These are phyloP conservation scores for Aureobasidium sp. DNA, from an alignment of 2,329 filamentous ascomycete species.

Conservation along the genomic window DNA sequence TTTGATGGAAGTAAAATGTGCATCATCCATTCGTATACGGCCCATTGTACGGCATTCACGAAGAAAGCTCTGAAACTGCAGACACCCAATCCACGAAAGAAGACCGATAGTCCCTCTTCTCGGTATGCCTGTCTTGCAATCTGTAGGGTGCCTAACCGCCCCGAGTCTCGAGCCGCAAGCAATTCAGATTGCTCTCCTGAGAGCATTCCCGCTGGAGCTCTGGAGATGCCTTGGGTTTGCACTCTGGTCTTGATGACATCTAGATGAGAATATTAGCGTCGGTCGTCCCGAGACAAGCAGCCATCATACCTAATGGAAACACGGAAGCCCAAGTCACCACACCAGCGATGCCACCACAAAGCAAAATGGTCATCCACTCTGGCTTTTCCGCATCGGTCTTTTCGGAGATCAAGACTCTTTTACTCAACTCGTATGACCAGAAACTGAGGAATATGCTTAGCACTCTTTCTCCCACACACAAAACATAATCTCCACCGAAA, in stretches of 20 bases:
- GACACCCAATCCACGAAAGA: conserved; percentile 73
- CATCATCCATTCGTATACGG: conserved; percentile 40
- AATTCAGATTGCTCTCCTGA: conserved; percentile 15
- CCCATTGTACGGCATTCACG: conserved; percentile 91
- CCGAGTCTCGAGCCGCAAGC: conserved; percentile 4
- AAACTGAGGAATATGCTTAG: conserved; percentile 47
- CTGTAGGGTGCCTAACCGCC: conserved; percentile 49
- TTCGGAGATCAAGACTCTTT: conserved; percentile 45
- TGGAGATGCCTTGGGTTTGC: conserved; percentile 58
- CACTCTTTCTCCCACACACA: not conserved
- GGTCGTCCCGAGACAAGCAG: not conserved
- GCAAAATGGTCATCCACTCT: conserved; percentile 37
- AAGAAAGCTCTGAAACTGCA: conserved; percentile 84
- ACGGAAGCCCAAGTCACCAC: conserved; percentile 84
- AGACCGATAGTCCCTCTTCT: conserved; percentile 64
- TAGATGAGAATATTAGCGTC: not conserved
- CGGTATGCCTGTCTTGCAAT: conserved; percentile 62
- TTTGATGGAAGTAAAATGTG: conserved; percentile 9
- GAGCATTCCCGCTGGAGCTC: conserved; percentile 18
- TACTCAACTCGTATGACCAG: conserved; percentile 79
- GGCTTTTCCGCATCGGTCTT: not conserved
- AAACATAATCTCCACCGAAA: not conserved
- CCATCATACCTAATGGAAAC: conserved; percentile 58
- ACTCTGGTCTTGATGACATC: conserved; percentile 89
- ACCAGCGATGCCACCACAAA: conserved; percentile 83